A percentile compares a stretch with the other conserved stretches of the same genome.
These are phyloP conservation scores for Alternaria solani DNA, from an alignment of 2,329 filamentous ascomycete genomes.

Conservation along the genomic window DNA sequence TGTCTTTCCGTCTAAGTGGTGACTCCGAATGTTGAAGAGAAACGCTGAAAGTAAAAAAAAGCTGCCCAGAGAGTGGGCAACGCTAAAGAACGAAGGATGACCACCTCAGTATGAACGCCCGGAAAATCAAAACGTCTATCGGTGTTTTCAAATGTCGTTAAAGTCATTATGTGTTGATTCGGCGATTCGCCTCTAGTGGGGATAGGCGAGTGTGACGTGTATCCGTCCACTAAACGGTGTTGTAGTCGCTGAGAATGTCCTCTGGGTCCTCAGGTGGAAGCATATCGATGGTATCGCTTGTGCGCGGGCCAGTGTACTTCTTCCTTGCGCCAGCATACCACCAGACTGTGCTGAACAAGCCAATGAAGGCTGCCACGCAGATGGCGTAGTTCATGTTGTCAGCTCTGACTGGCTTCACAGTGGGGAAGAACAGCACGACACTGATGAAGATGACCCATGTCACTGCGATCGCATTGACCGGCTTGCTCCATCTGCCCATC, in stretches of 20 bases:
- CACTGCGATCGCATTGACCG: slow-evolving; percentile 65
- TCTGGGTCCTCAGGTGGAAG: slow-evolving; percentile 54
- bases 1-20: background rate
- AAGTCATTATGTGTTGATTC: slow-evolving; percentile 2
- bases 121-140: background rate
- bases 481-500: slow-evolving; percentile 63
- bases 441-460: slow-evolving; percentile 70
- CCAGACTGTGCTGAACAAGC: slow-evolving; percentile 56
- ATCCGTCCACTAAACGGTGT: slow-evolving; percentile 27
- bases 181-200: background rate
- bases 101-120: slow-evolving; percentile 1
- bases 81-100: background rate
- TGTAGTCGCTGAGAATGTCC: slow-evolving; percentile 47
- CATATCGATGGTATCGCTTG: slow-evolving; percentile 60
- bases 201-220: background rate
- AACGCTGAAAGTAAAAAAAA: background rate
- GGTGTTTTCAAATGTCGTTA: slow-evolving; percentile 5
- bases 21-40: background rate
- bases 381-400: slow-evolving; percentile 60
- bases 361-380: slow-evolving; percentile 59
- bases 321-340: slow-evolving; percentile 54
- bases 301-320: slow-evolving; percentile 67
- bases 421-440: slow-evolving; percentile 64
- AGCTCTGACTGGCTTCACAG: slow-evolving; percentile 53
- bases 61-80: background rate